These are phyloP conservation scores for Mucor plumbeus DNA, from an alignment of 371 early-diverging fungal genomes.

Conservation along the genomic window DNA sequence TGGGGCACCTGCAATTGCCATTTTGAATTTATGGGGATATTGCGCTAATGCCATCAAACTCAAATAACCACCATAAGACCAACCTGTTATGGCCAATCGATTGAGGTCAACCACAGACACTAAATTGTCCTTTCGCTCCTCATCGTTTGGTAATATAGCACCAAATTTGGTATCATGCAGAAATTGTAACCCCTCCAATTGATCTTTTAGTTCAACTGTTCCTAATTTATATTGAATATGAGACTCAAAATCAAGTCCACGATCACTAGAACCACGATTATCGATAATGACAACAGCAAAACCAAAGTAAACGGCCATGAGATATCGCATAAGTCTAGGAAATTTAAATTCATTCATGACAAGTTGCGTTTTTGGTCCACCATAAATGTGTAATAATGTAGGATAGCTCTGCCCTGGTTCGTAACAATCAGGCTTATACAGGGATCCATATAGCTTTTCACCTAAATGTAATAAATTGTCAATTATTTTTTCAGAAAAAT, in stretches of 20 bases:
- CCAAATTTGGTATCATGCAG: constrained; percentile 56
- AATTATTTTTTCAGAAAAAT: constrained; percentile 29
- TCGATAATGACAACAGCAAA: constrained; percentile 79
- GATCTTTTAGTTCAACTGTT: constrained; percentile 72
- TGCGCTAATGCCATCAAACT: constrained; percentile 73
- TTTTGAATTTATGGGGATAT: constrained; percentile 66
- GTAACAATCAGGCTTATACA: constrained; percentile 66
- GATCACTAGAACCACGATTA: constrained; percentile 74
- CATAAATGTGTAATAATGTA: constrained; percentile 64
- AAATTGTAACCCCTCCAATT: constrained; percentile 67
- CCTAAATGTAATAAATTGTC: neutral
- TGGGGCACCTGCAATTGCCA: constrained; percentile 81
- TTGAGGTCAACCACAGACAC: constrained; percentile 59
- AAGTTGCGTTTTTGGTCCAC: constrained; percentile 70
- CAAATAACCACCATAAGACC: constrained; percentile 83
- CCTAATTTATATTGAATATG: constrained; percentile 61
- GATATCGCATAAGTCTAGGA: constrained; percentile 66
- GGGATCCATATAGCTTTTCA: constrained; percentile 59
- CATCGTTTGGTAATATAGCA: constrained; percentile 32
- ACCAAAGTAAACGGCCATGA: constrained; percentile 68
- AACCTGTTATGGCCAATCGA: constrained; percentile 71
- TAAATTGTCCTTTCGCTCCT: constrained; percentile 6
- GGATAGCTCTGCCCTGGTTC: constrained; percentile 58
- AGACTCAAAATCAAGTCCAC: constrained; percentile 74
- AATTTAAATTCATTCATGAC: constrained; percentile 77